Conservation (phyloP, 768 basidiomycete species). For the Infundibulicybe gibba region DNA sequence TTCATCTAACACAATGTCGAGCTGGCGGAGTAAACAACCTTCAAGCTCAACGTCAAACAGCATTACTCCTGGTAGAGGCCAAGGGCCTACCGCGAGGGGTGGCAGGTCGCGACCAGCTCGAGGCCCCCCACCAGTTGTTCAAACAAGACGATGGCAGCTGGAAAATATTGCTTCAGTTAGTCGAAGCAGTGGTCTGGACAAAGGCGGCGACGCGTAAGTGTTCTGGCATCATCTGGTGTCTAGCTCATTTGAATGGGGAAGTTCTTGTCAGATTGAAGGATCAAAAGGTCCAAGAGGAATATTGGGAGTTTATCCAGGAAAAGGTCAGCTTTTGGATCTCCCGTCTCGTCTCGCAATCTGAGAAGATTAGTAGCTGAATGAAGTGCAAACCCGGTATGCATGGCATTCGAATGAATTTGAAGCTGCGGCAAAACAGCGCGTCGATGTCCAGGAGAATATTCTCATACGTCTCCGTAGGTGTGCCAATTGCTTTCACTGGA, state of each 20-base stretch:
- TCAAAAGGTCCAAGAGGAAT: slow-evolving; percentile 58
- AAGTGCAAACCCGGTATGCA: slow-evolving; percentile 38
- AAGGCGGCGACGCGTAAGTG: slow-evolving; percentile 72
- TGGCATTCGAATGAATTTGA: slow-evolving; percentile 25
- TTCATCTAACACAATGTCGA: no score
- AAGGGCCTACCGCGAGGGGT: no score
- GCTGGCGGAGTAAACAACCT: no score
- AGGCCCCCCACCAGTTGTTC: no score
- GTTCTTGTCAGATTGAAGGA: slow-evolving; percentile 53
- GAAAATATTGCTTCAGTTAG: slow-evolving; percentile 71
- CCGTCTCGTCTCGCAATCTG: neutral
- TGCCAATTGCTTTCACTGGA: neutral
- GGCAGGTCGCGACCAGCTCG: no score
- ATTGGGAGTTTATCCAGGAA: slow-evolving; percentile 56
- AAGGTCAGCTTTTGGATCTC: slow-evolving; percentile 43
- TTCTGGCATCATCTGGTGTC: neutral
- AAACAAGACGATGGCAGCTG: slow-evolving; percentile 36
- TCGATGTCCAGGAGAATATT: slow-evolving; percentile 63
- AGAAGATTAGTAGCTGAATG: slow-evolving; percentile 37
- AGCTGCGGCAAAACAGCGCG: slow-evolving; percentile 29
- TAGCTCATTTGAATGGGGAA: slow-evolving; percentile 22
- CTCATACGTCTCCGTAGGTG: slow-evolving; percentile 70
- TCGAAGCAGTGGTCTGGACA: slow-evolving; percentile 71
- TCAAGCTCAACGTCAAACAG: no score
- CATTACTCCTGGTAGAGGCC: no score